These are phyloP conservation scores for Tuber borchii DNA, from an alignment of 495 filamentous ascomycete genomes.

Conservation along the genomic window DNA sequence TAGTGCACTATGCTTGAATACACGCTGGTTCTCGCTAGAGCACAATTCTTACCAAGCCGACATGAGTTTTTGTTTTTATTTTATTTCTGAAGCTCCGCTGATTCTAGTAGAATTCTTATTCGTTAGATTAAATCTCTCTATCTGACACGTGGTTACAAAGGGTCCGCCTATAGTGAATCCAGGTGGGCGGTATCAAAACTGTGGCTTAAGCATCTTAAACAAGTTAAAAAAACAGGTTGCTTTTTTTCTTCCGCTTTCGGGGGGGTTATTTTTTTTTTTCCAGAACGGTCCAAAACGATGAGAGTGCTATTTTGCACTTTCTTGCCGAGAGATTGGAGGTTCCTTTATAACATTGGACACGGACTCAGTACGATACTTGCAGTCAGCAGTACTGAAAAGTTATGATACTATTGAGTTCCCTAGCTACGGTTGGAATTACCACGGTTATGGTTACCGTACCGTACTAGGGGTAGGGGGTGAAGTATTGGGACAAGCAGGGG, in stretches of 20 bases:
- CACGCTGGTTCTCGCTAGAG: neutral
- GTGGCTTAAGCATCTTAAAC: neutral
- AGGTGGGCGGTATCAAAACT: constrained; percentile 4
- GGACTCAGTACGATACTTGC: neutral
- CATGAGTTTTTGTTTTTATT: neutral
- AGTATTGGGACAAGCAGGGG: too few relatives aligned
- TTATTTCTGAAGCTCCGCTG: neutral
- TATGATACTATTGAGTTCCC: neutral
- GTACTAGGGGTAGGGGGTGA: too few relatives aligned
- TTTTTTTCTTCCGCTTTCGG: neutral
- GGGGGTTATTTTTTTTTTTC: neutral
- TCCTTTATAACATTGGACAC: neutral
- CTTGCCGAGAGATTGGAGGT: neutral
- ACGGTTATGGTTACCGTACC: neutral
- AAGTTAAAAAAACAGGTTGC: neutral
- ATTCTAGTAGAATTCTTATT: neutral
- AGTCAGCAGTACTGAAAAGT: neutral
- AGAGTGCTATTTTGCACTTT: constrained; percentile 1
- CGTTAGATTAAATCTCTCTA: neutral
- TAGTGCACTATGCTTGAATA: neutral
- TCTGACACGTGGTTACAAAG: constrained; percentile 1
- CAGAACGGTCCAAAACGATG: neutral
- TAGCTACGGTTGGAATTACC: neutral
- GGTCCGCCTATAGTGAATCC: neutral
- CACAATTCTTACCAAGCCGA: neutral